Percentiles rank a stretch among this genome's conserved stretches.
Evolutionary conservation across 768 basidiomycete genomes (phyloP).

Genomic region (Tulasnella sp.): DNA sequence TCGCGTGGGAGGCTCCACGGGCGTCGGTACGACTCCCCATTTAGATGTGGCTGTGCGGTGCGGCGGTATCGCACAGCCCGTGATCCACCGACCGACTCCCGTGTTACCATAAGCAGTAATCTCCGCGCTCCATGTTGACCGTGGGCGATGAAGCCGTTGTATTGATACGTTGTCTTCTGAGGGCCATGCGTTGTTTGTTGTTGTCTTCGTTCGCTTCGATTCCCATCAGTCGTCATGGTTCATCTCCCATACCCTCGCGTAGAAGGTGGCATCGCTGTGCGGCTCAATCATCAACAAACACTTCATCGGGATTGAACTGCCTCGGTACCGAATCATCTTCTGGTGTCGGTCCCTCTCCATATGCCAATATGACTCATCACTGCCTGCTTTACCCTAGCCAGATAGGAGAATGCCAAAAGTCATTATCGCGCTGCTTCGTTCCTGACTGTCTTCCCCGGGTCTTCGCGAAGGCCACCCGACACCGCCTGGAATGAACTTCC

Average conservation of each 20-base stretch:
- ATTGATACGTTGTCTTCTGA: not conserved
- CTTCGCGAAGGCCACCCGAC: not conserved
- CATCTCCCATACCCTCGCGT: not conserved
- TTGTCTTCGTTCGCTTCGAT: not conserved
- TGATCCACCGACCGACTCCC: not conserved
- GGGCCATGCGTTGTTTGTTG: not conserved
- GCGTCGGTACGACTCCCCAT: not conserved
- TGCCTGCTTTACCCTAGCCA: not conserved
- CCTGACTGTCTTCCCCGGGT: not conserved
- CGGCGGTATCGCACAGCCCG: not conserved
- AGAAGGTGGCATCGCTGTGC: not conserved
- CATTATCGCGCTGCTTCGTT: not conserved
- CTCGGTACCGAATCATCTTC: not conserved
- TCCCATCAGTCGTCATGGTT: not conserved
- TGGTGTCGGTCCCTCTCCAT: not conserved
- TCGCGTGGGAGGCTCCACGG: not conserved
- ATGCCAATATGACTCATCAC: not conserved
- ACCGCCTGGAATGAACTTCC: not conserved
- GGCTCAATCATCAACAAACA: conserved; percentile 1
- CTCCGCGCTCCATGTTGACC: not conserved
- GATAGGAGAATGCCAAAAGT: not conserved
- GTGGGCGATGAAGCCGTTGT: not conserved
- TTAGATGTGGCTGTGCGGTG: not conserved
- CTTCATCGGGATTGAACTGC: not conserved
- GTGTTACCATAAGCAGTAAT: not conserved